Evolutionary conservation across 177 flowering plant species (phyloP).

Genomic region (Vitis hybrid): DNA sequence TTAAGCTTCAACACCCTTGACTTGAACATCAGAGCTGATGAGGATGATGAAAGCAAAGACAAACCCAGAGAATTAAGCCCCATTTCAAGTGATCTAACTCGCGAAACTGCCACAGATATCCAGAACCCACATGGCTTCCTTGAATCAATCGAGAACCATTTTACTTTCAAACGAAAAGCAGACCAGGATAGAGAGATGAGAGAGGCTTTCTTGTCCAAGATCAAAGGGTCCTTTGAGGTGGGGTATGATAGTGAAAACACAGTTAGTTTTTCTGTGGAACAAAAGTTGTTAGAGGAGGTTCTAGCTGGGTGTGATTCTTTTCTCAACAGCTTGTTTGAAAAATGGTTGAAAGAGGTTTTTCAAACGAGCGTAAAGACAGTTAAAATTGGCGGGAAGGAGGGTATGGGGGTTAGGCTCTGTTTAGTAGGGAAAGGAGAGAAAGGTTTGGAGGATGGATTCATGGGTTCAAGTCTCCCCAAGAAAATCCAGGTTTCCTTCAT

Average conservation of each 20-base stretch:
- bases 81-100: conserved; percentile 47
- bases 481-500: conserved; percentile 44
- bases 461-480: conserved; percentile 72
- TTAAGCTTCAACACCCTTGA: conserved; percentile 60
- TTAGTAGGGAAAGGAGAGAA: conserved; percentile 40
- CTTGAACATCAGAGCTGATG: conserved; percentile 61
- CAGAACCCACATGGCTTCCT: conserved; percentile 31
- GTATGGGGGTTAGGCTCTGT: conserved; percentile 44
- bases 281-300: conserved; percentile 52
- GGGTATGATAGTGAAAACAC: conserved; percentile 29
- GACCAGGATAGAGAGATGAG: conserved; percentile 22
- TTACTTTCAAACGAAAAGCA: conserved; percentile 31
- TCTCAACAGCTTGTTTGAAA: conserved; percentile 55
- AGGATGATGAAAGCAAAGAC: conserved; percentile 31
- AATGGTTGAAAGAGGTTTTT: conserved; percentile 75
- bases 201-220: conserved; percentile 38
- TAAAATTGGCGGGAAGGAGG: conserved; percentile 46
- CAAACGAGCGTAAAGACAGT: conserved; percentile 53
- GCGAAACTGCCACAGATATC: conserved; percentile 24
- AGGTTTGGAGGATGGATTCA: conserved; percentile 44
- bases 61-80: conserved; percentile 31
- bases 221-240: conserved; percentile 36
- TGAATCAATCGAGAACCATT: conserved; percentile 40
- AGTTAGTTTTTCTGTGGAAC: conserved; percentile 41
- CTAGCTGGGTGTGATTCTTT: conserved; percentile 37